Evolutionary conservation across 768 basidiomycete species (phyloP).

Genomic region (Trametes maxima): DNA sequence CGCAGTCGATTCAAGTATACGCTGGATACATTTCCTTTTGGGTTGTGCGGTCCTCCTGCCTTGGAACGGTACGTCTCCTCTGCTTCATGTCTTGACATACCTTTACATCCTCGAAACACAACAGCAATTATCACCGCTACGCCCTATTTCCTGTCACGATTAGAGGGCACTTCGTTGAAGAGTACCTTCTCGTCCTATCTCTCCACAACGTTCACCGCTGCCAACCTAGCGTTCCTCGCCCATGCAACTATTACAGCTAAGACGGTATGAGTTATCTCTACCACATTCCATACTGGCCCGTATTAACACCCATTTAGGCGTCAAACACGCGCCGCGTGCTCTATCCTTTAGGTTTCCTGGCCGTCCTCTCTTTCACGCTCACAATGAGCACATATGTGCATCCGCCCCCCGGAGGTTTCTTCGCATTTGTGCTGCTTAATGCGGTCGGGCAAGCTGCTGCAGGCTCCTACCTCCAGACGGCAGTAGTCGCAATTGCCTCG

Average conservation of each 20-base stretch:
- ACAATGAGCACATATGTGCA: slow-evolving; percentile 67
- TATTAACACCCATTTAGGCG: slow-evolving; percentile 42
- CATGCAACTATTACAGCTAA: slow-evolving; percentile 73
- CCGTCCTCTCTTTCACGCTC: slow-evolving; percentile 58
- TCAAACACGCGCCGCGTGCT: slow-evolving; percentile 62
- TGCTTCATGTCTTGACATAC: not conserved
- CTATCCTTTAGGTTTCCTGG: slow-evolving; percentile 50
- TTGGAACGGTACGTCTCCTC: slow-evolving; percentile 73
- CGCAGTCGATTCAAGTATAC: slow-evolving; percentile 43
- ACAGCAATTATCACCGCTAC: slow-evolving; percentile 85
- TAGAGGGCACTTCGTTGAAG: slow-evolving; percentile 59
- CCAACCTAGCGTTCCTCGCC: slow-evolving; percentile 70
- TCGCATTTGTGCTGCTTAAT: slow-evolving; percentile 64
- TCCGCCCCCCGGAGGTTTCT: slow-evolving; percentile 57
- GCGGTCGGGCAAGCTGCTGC: slow-evolving; percentile 59
- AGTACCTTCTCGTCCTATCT: slow-evolving; percentile 51
- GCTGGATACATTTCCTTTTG: slow-evolving; percentile 70
- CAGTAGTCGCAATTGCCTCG: slow-evolving; percentile 79
- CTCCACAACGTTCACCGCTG: slow-evolving; percentile 51
- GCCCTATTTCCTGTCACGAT: slow-evolving; percentile 75
- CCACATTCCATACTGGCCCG: too few relatives aligned
- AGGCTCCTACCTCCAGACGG: slow-evolving; percentile 76
- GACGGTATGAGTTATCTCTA: slow-evolving; percentile 46
- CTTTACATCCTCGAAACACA: not conserved
- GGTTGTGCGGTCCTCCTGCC: slow-evolving; percentile 81